These are phyloP conservation scores for Claviceps digitariae DNA, from an alignment of 2,329 filamentous ascomycete genomes.

Conservation along the genomic window DNA sequence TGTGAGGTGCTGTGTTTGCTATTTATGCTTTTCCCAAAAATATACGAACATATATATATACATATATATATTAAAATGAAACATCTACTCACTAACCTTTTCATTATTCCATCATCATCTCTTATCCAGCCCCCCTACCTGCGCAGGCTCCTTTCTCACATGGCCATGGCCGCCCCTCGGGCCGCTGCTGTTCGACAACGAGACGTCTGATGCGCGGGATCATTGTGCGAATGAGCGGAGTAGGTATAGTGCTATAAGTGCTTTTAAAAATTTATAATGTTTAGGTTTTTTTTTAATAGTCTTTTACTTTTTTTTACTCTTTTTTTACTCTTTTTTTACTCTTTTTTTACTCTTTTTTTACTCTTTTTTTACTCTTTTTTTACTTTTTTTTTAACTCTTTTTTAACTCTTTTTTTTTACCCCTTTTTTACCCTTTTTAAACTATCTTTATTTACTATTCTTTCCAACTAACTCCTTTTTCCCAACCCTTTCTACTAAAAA, in stretches of 20 bases:
- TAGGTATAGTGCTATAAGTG: slow-evolving; percentile 14
- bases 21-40: too few species aligned
- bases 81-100: too few species aligned
- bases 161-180: slow-evolving; percentile 53
- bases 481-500: neutral
- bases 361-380: neutral
- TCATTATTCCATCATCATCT: too few species aligned
- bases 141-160: slow-evolving; percentile 40
- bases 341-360: neutral
- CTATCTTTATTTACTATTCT: neutral
- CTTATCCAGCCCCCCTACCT: too few species aligned
- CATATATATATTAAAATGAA: too few species aligned
- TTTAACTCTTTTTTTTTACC: neutral
- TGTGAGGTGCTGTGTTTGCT: too few species aligned
- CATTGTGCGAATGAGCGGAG: slow-evolving; percentile 70
- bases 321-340: neutral
- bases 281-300: neutral
- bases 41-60: too few species aligned
- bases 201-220: slow-evolving; percentile 60
- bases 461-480: neutral
- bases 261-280: too few species aligned
- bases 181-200: slow-evolving; percentile 60
- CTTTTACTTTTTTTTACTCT: neutral
- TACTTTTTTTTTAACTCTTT: neutral
- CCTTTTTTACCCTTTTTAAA: neutral